Conservation (phyloP, 75 land plant species). For the Sequoia sempervirens region DNA sequence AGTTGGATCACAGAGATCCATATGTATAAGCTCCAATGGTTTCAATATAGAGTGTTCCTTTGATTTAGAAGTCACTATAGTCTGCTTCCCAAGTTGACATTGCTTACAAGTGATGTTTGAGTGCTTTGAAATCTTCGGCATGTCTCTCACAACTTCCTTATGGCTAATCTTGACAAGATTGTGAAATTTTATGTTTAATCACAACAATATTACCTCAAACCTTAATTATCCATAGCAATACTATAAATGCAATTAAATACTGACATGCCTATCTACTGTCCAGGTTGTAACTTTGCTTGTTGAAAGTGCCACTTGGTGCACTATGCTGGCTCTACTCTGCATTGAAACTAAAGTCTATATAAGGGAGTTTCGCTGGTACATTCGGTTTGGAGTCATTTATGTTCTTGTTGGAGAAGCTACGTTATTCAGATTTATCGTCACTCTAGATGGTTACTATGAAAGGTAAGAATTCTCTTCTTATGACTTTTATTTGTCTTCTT, state of each 20-base stretch:
- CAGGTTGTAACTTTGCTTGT: constrained; percentile 61
- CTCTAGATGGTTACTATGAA: constrained; percentile 44
- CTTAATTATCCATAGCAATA: too few relatives aligned
- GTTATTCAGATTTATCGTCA: constrained; percentile 52
- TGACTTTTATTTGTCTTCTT: not conserved
- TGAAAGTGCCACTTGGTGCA: constrained; percentile 67
- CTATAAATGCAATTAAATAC: not conserved
- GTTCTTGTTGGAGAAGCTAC: constrained; percentile 72
- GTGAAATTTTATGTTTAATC: too few relatives aligned
- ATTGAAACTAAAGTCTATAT: constrained; percentile 76
- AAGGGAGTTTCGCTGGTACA: constrained; percentile 70
- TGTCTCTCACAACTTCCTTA: too few relatives aligned
- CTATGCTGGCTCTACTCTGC: constrained; percentile 47
- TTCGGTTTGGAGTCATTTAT: constrained; percentile 84
- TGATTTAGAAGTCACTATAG: too few relatives aligned
- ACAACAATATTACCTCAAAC: too few relatives aligned
- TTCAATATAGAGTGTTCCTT: too few relatives aligned
- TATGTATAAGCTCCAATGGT: too few relatives aligned
- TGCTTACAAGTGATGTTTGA: too few relatives aligned
- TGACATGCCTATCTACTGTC: constrained; percentile 2
- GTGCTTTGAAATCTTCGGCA: too few relatives aligned
- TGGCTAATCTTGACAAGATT: too few relatives aligned
- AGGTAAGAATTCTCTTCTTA: constrained; percentile 29
- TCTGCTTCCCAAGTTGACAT: too few relatives aligned
- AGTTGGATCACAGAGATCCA: too few relatives aligned